Base-by-base conservation (phyloP, 2,329 filamentous ascomycete genomes). In the Phaeophleospora eucalypticola region DNA sequence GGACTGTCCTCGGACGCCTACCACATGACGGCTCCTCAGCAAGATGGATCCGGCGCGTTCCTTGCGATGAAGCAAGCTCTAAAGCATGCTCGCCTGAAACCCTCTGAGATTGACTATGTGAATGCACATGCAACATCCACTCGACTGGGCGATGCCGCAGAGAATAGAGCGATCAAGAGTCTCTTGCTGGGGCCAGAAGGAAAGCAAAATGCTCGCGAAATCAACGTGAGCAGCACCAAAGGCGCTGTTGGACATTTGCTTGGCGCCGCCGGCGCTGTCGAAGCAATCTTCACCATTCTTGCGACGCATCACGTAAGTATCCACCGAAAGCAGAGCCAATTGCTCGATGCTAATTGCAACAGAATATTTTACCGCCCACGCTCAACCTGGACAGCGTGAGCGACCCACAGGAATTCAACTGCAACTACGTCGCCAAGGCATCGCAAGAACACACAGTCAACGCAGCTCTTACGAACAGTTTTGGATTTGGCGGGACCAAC, bases 401-500 rank as follows among this genome's bases (percentile, higher is more conserved):
- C 7, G 64, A 73, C 47, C 71, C 84, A 36, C 75, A 81, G 1
- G 77, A 74, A 46, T 85, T 87, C 44, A 72, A 82, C 53, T 95
- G 91, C 71, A 96, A 97, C 64, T 91, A 96, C 66, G 83, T 95
- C 3, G 81, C 89, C 0, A 74, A 82, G 3, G 63, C 73, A 37
- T 77, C 89, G 0, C 90, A 96, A 67, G 68, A 85, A 43, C 83
- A 81, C 55, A 65, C 74, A 2, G 80, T 97, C 9, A 72, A 81
- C 47, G 84, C 91, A 17, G 87, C 87, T 4, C 60, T 98, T 48
- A 93, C 88, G 3, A 98, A 98, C 63, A 97, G 91, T 65, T 98
- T 98, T 70, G 93, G 93, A 0, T 98, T 98, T 71, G 93, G 93
- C 9, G 93, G 93, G 14, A 97, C 91, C 1, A 98, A 98, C 71